A percentile compares a stretch with the other conserved stretches of the same genome.
Conservation (phyloP, 148 eudicot genomes). For the Rhododendron ferrugineum region DNA sequence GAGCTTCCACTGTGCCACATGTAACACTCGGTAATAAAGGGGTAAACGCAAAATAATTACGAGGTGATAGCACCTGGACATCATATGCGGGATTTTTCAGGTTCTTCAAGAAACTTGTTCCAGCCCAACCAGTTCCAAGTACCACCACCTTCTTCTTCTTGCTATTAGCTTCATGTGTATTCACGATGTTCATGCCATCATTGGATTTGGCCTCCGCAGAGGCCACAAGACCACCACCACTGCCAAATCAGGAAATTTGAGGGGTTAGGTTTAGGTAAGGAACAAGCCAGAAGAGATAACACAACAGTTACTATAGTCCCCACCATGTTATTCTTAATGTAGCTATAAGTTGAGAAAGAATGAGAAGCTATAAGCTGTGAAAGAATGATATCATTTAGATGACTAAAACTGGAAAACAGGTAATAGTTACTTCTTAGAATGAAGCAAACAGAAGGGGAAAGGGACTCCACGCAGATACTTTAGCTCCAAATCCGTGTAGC, state of each 20-base stretch:
- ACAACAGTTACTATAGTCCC: background rate
- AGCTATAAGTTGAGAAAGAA: background rate
- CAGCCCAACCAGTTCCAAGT: slow-evolving; percentile 31
- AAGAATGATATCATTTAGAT: background rate
- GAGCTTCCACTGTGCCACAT: slow-evolving; percentile 26
- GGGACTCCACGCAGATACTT: background rate
- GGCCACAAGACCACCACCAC: slow-evolving; percentile 23
- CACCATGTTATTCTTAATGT: background rate
- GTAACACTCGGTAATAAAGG: slow-evolving; percentile 28
- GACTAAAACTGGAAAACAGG: background rate
- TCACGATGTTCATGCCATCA: background rate
- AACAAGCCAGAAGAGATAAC: background rate
- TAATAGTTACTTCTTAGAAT: background rate
- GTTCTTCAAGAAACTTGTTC: slow-evolving; percentile 21
- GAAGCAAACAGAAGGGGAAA: background rate
- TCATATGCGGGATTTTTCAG: slow-evolving; percentile 19
- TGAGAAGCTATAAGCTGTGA: background rate
- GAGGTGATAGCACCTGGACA: slow-evolving; percentile 27
- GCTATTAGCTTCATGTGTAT: background rate
- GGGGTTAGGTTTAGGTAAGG: background rate
- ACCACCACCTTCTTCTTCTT: slow-evolving; percentile 25
- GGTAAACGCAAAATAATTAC: slow-evolving; percentile 26
- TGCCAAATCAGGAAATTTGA: background rate
- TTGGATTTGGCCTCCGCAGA: slow-evolving; percentile 3
- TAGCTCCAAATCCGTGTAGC: background rate